These are phyloP conservation scores for Paulinella micropora DNA, from an alignment of 78 protist genomes.

Conservation along the genomic window DNA sequence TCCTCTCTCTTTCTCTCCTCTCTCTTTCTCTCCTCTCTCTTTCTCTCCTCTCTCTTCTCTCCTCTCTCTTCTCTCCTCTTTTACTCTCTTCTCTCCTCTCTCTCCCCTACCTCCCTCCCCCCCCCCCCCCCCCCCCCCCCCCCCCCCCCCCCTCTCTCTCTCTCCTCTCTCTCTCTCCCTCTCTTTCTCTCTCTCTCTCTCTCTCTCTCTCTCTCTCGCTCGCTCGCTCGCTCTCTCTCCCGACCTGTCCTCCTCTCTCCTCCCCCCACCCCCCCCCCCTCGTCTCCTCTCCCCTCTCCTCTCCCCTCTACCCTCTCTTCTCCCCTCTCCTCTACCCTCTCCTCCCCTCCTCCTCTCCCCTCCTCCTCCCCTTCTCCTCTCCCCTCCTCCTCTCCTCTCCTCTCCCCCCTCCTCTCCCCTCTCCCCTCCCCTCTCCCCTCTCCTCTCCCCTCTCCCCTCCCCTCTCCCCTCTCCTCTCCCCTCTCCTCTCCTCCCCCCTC, in stretches of 20 bases:
- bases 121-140: neutral
- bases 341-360: too few relatives aligned
- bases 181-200: neutral
- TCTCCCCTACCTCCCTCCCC: neutral
- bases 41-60: neutral
- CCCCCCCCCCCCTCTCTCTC: neutral
- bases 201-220: too few relatives aligned
- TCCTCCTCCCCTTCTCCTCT: too few relatives aligned
- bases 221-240: neutral
- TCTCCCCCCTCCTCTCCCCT: too few relatives aligned
- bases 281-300: neutral
- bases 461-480: neutral
- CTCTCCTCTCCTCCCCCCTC: neutral
- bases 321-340: too few relatives aligned
- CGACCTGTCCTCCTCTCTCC: neutral
- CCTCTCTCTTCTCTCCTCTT: neutral
- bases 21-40: neutral
- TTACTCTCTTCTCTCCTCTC: neutral
- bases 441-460: neutral
- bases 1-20: neutral
- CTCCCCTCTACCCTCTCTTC: too few relatives aligned
- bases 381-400: too few relatives aligned
- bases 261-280: neutral
- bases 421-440: neutral
- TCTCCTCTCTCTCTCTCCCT: neutral